Conservation (phyloP, 164 flowering plant genomes). For the Euptelea pleiosperma region DNA sequence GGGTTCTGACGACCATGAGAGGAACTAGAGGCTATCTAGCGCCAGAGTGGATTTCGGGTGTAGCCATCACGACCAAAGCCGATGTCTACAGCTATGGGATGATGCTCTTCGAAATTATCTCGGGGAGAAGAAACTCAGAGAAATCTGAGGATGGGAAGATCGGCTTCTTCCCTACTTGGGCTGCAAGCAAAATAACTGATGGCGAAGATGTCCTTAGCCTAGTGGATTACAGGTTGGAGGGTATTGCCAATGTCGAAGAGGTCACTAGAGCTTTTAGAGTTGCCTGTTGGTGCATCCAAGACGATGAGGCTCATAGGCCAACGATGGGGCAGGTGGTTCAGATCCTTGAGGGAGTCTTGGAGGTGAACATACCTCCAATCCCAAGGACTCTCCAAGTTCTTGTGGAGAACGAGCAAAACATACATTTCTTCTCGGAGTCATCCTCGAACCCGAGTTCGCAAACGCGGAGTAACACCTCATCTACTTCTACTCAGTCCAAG, state of each 20-base stretch:
- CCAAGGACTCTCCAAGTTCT: slow-evolving; percentile 36
- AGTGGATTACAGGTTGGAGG: slow-evolving; percentile 33
- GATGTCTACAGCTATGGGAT: slow-evolving; percentile 60
- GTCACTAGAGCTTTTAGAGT: slow-evolving; percentile 31
- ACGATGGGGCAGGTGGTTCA: slow-evolving; percentile 52
- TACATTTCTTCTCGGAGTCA: slow-evolving; percentile 24
- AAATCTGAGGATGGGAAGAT: slow-evolving; percentile 20
- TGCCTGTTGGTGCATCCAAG: slow-evolving; percentile 62
- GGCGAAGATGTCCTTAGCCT: slow-evolving; percentile 27
- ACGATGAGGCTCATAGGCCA: slow-evolving; percentile 40
- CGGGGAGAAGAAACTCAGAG: slow-evolving; percentile 41
- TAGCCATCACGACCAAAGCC: slow-evolving; percentile 49
- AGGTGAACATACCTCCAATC: slow-evolving; percentile 32
- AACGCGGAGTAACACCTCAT: slow-evolving; percentile 7
- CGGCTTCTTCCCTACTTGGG: slow-evolving; percentile 39
- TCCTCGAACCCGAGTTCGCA: slow-evolving; percentile 10
- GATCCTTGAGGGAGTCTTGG: slow-evolving; percentile 41
- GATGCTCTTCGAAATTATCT: slow-evolving; percentile 50
- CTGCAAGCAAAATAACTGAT: slow-evolving; percentile 23
- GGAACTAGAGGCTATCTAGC: slow-evolving; percentile 61
- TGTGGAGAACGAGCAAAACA: slow-evolving; percentile 13
- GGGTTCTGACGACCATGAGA: slow-evolving; percentile 54
- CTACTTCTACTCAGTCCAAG: slow-evolving; percentile 17
- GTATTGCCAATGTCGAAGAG: slow-evolving; percentile 36
- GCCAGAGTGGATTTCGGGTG: slow-evolving; percentile 58